phyloP scores from a whole-genome alignment of 2,329 filamentous ascomycete species.

The Trichoderma sp. region DNA sequence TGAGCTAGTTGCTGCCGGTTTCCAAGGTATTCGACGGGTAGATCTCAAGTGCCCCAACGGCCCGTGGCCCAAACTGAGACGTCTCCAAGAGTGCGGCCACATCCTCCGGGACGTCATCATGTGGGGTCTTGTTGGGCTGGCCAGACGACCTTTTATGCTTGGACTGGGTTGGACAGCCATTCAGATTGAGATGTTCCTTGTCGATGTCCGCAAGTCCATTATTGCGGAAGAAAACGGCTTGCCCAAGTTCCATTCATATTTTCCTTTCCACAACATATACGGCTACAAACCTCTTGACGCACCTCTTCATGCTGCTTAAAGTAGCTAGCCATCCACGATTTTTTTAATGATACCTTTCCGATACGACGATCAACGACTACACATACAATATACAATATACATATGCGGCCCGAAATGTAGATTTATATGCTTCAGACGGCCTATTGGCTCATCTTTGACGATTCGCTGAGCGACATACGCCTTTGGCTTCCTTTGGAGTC shows the following conservation, averaged over 20 bases:
- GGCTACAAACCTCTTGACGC: constrained; percentile 41
- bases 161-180: constrained; percentile 45
- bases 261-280: constrained; percentile 44
- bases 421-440: not conserved
- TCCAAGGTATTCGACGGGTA: constrained; percentile 44
- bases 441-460: not conserved
- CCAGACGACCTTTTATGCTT: constrained; percentile 42
- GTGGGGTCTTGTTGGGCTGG: constrained; percentile 44
- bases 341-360: not conserved
- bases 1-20: constrained; percentile 46
- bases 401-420: not conserved
- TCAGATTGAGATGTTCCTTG: constrained; percentile 48
- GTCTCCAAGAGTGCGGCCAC: constrained; percentile 48
- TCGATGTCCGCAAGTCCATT: constrained; percentile 43
- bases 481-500: not conserved
- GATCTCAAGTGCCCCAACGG: constrained; percentile 52
- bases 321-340: not conserved
- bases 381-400: not conserved
- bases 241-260: constrained; percentile 43
- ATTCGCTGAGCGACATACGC: not conserved
- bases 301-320: constrained; percentile 32
- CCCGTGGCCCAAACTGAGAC: constrained; percentile 47
- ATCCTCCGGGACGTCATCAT: constrained; percentile 48
- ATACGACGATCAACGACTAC: not conserved
- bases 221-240: constrained; percentile 41